Percentiles rank a stretch among this genome's conserved stretches.
phyloP scores from a whole-genome alignment of 1,139 yeast species.

The Nakaseomyces uthaithaninus region DNA sequence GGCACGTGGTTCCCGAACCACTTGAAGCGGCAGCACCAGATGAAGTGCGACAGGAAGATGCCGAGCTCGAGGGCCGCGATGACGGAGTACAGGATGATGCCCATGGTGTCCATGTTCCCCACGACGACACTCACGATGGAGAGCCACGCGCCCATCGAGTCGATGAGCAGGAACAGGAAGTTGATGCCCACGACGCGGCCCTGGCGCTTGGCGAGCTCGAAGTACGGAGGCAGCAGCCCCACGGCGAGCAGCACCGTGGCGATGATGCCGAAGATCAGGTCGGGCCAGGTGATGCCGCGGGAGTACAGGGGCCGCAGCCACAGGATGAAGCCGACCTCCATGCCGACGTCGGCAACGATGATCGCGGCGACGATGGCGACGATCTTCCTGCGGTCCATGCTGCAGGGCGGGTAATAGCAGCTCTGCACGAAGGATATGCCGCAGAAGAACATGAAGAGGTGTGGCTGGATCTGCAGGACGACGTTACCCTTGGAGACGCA shows the following conservation, averaged over 20 bases:
- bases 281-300: conserved; percentile 57
- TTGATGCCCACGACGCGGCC: conserved; percentile 88
- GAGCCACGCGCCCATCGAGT: conserved; percentile 72
- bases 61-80: conserved; percentile 73
- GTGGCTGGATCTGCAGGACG: conserved; percentile 81
- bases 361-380: conserved; percentile 34
- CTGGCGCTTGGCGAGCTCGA: conserved; percentile 66
- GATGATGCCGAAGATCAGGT: conserved; percentile 64
- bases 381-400: conserved; percentile 37
- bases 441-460: conserved; percentile 68
- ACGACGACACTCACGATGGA: conserved; percentile 60
- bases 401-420: conserved; percentile 71
- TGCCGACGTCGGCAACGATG: conserved; percentile 44
- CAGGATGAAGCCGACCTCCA: conserved; percentile 62
- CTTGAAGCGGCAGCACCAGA: conserved; percentile 60
- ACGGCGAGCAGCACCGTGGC: conserved; percentile 69
- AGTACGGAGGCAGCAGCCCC: conserved; percentile 84
- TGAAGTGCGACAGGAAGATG: conserved; percentile 56
- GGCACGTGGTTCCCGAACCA: conserved; percentile 28
- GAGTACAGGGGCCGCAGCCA: conserved; percentile 60
- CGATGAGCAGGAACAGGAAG: conserved; percentile 70
- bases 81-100: conserved; percentile 63
- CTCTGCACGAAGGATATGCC: conserved; percentile 62
- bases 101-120: conserved; percentile 63
- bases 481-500: conserved; percentile 62